A percentile compares a stretch with the other conserved stretches of the same genome.
These are phyloP conservation scores for Dactylonectria estremocensis DNA, from an alignment of 2,329 filamentous ascomycete species.

Conservation along the genomic window DNA sequence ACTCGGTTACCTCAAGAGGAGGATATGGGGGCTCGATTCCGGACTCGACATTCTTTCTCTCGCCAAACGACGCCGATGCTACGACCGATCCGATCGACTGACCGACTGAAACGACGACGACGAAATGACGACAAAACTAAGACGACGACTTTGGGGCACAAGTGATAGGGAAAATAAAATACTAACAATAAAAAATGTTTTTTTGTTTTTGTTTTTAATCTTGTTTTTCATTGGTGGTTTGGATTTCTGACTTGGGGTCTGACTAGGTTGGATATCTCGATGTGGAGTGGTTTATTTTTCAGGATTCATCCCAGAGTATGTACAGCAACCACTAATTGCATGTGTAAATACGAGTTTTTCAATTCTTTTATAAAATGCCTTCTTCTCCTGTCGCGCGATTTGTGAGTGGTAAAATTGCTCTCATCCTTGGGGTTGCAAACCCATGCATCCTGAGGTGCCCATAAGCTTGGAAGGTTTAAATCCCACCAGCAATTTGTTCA, in stretches of 20 bases:
- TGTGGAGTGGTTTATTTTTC: not conserved
- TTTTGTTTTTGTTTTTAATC: not conserved
- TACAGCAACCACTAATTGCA: not conserved
- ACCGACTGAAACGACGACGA: not conserved
- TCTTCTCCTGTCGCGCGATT: not conserved
- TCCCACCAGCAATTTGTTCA: not conserved
- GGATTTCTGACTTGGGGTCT: not conserved
- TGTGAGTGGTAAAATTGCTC: not conserved
- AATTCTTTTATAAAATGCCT: not conserved
- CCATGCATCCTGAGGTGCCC: not conserved
- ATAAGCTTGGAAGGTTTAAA: not conserved
- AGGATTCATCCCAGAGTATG: not conserved
- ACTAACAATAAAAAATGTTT: not conserved
- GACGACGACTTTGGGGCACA: not conserved
- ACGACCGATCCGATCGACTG: not conserved
- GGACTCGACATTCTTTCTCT: not conserved
- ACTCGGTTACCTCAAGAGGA: slow-evolving; percentile 4
- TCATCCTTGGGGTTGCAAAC: not conserved
- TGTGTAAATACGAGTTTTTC: not conserved
- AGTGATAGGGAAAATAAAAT: not conserved
- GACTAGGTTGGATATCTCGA: not conserved
- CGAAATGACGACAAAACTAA: not conserved
- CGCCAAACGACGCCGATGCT: not conserved
- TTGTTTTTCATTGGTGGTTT: not conserved
- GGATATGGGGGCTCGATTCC: not conserved